Base-by-base conservation (phyloP, 495 filamentous ascomycete species). In the Melanomma pulvis-pyrius region DNA sequence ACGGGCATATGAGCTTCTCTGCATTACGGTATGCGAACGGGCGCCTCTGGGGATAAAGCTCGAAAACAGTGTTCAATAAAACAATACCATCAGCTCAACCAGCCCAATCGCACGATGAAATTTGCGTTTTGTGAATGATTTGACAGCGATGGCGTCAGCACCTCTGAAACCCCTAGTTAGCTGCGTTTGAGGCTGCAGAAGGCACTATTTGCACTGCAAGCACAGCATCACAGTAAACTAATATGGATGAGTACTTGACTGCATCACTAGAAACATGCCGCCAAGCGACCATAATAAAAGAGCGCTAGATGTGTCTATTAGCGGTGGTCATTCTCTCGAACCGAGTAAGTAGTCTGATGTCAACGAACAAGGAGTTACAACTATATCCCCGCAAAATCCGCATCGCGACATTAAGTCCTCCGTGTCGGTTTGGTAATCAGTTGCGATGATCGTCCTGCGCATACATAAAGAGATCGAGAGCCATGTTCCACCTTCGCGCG, bases 1-100 rank as follows among this genome's bases (percentile, higher is more conserved):
- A 57, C 28, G 63, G 68, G 63, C 68, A 71, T 70, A 66, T 59
- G 59, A 55, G 61, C 61, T 59, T 70, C 53, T 67, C 63, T 71
- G 68, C 68, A 71, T 63, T 63, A 34, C 57, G 63, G 55, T 17
- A 61, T 55, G 63, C 50, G 41, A 71, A 54, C 34, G 47, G 68
- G 68, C 63, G 68, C 59, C 64, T 71, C 44, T 36, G 63, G 63
- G 59, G 53, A 22, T 57, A 63, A 59, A 63, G 68, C 68, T 71
- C 63, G 44, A 71, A 71, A 63, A 67, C 59, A 55, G 26, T 52
- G 44, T 67, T 61, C 68, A 59, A 63, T 66, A 65, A 71, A 67
- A 55, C 62, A 55, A 70, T 59, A 57, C 22, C 61, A 62, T 46
- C n/a, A 51, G 30, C 51, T 59, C 50, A 15, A 51, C 3, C 61